Evolutionary conservation across 2,329 filamentous ascomycete genomes (phyloP), one percentile per base, ranked within the genome.

Genomic region (Fusarium musae): DNA sequence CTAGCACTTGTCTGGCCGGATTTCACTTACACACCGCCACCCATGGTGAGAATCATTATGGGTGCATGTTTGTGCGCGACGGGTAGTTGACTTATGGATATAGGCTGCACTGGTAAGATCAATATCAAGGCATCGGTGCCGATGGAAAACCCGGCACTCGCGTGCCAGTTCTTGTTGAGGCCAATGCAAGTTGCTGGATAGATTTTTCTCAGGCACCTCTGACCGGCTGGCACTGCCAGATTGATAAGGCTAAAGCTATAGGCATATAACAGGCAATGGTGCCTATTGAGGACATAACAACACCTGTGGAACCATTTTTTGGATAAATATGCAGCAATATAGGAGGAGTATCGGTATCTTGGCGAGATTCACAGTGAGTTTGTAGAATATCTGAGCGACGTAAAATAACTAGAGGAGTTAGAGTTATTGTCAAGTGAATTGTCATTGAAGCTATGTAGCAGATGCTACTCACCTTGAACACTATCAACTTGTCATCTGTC

Each of bases 311-410:
- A 88, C 78, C 81, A 84, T 50, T 80, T 80, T 80, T 52, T 85
- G 81, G 28, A 85, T 80, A 65, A 89, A 89, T 52, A 89, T 87
- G 32, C 86, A 85, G 28, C 87, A 85, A 72, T 89, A 90, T 23
- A 89, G 82, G 6, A 87, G 79, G 11, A 88, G 77, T 58, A 88
- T 87, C 6, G 87, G 88, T 4, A 84, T 78, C 72, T 89, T 89
- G 5, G 85, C 87, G 37, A 87, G 78, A 75, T 86, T 87, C 66
- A 89, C 85, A 46, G 85, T 85, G 69, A 87, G 78, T 72, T 89
- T 89, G 79, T 89, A 89, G 66, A 87, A 85, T 58, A 86, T 84
- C 71, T 89, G 87, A 6, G 85, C 83, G 32, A 86, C 77, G 68
- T 85, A 88, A 76, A 88, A 89, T 26, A 84, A 76, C 86, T 88